Evolutionary conservation across 352 stramenopile species (phyloP), one percentile per base, ranked within the genome.

Genomic region (Phytophthora vignae): DNA sequence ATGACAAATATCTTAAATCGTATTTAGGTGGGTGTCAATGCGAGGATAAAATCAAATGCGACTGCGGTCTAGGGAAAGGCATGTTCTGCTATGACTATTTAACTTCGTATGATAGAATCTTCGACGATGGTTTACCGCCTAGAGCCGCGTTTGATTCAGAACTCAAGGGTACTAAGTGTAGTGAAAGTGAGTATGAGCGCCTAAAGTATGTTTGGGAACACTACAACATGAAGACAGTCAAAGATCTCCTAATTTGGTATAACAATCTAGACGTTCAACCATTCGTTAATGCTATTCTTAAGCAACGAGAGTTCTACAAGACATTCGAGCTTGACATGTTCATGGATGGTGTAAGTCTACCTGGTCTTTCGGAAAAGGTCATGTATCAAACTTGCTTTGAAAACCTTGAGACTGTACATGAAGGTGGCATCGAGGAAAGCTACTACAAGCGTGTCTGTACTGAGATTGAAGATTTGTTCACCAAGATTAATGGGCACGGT

Each of bases 171-270:
- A 77, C 36, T 21, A 38, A 52, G 11, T 67, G 64, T 42, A 67
- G 36, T 57, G 27, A 75, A 56, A 50, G 63, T 17, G 74, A 81
- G 0, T 81, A 78, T 19, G 48, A 77, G 54, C 55, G 64, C n/a
- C 14, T 78, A 44, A 52, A 67, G 36, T 81, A 66, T 11, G 74
- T 73, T 12, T 78, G 74, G 74, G 29, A 73, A 5, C 69, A 78
- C 33, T 78, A 78, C 61, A 17, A 70, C 14, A 81, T 81, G 74
- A 78, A 81, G 33, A 49, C 53, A 15, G 48, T 76, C 31, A 75
- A 76, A 42, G 74, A 81, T 67, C 38, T 81, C 17, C 56, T 81
- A 4, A 60, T 73, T 29, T 81, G 70, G 55, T 60, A 60, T 11
- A 60, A 60, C 53, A 59, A 59, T 7, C 31, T 31, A 15, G 53